A percentile compares a stretch with the other conserved stretches of the same genome.
These are phyloP conservation scores for Gossypium arboreum DNA, from an alignment of 345 rosid species.

Conservation along the genomic window DNA sequence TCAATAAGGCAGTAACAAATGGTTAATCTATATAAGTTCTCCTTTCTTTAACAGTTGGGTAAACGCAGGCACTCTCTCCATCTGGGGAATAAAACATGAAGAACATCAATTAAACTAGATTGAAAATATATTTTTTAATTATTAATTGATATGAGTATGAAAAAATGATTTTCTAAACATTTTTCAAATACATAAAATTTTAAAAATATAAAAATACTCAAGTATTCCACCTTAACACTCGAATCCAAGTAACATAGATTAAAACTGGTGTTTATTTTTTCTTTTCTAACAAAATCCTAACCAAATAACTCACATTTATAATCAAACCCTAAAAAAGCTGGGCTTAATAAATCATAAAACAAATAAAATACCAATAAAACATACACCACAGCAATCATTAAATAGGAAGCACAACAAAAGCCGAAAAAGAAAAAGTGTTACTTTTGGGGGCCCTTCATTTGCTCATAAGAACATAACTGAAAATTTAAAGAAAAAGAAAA, in stretches of 20 bases:
- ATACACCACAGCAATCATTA: neutral
- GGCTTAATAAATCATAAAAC: neutral
- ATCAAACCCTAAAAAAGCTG: constrained; percentile 1
- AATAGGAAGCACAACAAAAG: neutral
- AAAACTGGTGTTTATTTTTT: neutral
- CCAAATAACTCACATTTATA: neutral
- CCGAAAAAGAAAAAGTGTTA: neutral
- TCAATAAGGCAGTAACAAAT: neutral
- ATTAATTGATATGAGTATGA: neutral
- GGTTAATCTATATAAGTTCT: neutral
- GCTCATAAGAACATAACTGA: neutral
- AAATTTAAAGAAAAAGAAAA: neutral
- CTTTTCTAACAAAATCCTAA: neutral
- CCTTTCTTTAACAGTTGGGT: neutral
- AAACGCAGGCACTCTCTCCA: neutral
- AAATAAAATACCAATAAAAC: neutral
- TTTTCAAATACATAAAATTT: neutral
- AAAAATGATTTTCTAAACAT: neutral
- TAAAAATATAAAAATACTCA: too few relatives aligned
- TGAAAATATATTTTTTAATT: neutral
- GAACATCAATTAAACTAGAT: neutral
- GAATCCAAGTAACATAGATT: neutral
- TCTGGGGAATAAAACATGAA: neutral
- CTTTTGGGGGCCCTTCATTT: neutral
- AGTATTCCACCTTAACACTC: neutral